Evolutionary conservation across 345 rosid species (phyloP).

Genomic region (Arabidopsis suecica): DNA sequence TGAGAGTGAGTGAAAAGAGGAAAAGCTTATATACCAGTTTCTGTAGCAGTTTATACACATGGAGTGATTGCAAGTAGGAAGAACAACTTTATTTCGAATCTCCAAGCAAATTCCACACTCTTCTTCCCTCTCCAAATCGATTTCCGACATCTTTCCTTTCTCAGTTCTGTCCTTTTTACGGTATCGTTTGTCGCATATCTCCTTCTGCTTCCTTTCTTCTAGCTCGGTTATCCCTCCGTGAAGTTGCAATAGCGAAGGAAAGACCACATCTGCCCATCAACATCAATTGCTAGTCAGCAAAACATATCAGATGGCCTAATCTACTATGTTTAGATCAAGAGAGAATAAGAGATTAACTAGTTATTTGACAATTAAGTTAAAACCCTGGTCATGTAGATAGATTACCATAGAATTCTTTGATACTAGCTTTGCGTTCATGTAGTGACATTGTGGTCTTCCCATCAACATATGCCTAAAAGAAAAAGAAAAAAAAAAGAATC

Average conservation of each 20-base stretch:
- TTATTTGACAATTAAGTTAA: slow-evolving; percentile 8
- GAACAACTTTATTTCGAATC: slow-evolving; percentile 65
- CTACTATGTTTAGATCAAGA: neutral
- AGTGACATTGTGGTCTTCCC: slow-evolving; percentile 89
- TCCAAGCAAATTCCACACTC: slow-evolving; percentile 97
- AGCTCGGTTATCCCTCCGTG: slow-evolving; percentile 74
- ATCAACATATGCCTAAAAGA: slow-evolving; percentile 92
- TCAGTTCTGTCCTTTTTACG: slow-evolving; percentile 52
- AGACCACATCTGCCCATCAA: slow-evolving; percentile 68
- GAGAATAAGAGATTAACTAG: neutral
- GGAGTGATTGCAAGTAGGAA: slow-evolving; percentile 84
- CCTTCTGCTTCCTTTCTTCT: slow-evolving; percentile 80
- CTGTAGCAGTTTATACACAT: slow-evolving; percentile 83
- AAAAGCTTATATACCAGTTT: slow-evolving; percentile 58
- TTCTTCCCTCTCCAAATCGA: slow-evolving; percentile 85
- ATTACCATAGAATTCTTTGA: slow-evolving; percentile 90
- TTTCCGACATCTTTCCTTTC: slow-evolving; percentile 73
- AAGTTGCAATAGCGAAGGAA: slow-evolving; percentile 86
- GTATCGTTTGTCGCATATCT: slow-evolving; percentile 65
- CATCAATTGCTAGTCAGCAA: slow-evolving; percentile 12
- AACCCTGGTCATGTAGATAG: neutral
- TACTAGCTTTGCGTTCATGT: slow-evolving; percentile 83
- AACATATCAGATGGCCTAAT: neutral
- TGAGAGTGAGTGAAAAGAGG: neutral
- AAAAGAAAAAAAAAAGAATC: slow-evolving; percentile 14